phyloP scores from a whole-genome alignment of 192 early-diverging fungal genomes.

The Pecoramyces ruminantium region DNA sequence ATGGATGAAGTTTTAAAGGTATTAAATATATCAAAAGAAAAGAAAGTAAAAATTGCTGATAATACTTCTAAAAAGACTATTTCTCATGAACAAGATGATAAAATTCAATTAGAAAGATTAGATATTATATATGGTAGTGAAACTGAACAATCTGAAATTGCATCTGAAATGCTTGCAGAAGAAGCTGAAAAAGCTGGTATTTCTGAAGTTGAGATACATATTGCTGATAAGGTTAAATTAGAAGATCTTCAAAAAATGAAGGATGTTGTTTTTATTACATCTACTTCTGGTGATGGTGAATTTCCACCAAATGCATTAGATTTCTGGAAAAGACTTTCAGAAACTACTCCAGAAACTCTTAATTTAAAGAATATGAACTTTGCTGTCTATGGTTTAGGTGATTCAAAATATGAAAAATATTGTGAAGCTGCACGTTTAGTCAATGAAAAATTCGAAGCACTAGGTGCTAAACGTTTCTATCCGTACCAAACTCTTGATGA shows the following conservation, averaged over 20 bases:
- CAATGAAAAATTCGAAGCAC: background rate
- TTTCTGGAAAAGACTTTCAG: slow-evolving; percentile 62
- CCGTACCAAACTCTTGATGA: background rate
- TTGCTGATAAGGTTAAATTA: slow-evolving; percentile 60
- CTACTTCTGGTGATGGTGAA: slow-evolving; percentile 93
- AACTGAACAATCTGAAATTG: slow-evolving; percentile 66
- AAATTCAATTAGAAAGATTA: background rate
- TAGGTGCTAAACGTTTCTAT: background rate
- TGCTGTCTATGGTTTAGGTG: slow-evolving; percentile 80
- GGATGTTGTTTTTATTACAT: slow-evolving; percentile 58
- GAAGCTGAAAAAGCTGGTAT: slow-evolving; percentile 64
- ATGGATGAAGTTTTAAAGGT: background rate
- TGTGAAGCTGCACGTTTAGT: background rate
- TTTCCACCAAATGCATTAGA: slow-evolving; percentile 80
- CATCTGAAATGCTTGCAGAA: slow-evolving; percentile 64
- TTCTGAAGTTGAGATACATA: slow-evolving; percentile 50
- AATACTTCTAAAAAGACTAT: background rate
- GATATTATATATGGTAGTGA: slow-evolving; percentile 77
- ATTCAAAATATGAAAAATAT: slow-evolving; percentile 11
- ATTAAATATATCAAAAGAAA: background rate
- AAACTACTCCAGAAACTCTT: slow-evolving; percentile 31
- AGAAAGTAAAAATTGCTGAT: background rate
- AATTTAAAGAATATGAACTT: slow-evolving; percentile 49
- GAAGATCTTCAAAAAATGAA: slow-evolving; percentile 66
- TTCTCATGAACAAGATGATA: background rate